A percentile compares a stretch with the other conserved stretches of the same genome.
These are phyloP conservation scores for Rubia yunnanensis DNA, from an alignment of 257 asterid species.

Conservation along the genomic window DNA sequence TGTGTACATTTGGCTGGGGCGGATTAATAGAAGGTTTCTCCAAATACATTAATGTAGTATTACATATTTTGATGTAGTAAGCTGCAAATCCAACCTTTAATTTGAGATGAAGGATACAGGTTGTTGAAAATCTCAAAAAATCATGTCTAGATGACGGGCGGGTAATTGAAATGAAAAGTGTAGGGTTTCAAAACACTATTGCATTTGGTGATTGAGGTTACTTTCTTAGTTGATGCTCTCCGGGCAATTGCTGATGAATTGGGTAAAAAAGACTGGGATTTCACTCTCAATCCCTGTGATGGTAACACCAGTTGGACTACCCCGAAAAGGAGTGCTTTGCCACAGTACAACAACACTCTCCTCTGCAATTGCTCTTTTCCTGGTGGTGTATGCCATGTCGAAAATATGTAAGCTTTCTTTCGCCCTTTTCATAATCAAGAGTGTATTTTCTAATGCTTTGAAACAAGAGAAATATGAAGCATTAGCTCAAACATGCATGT, in stretches of 20 bases:
- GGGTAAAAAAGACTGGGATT: slow-evolving; percentile 54
- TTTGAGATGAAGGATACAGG: too few relatives aligned
- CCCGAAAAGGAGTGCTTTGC: slow-evolving; percentile 13
- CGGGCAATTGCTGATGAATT: slow-evolving; percentile 39
- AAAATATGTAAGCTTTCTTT: slow-evolving; percentile 33
- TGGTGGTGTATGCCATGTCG: slow-evolving; percentile 39
- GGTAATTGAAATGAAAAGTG: not conserved
- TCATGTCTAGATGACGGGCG: too few relatives aligned
- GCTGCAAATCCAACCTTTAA: too few relatives aligned
- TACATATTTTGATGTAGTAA: too few relatives aligned
- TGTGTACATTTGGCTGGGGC: too few relatives aligned
- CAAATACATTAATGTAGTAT: too few relatives aligned
- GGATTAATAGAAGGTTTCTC: too few relatives aligned
- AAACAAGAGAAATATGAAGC: not conserved
- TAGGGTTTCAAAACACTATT: not conserved
- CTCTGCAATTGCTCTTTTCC: slow-evolving; percentile 39
- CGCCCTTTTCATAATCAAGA: too few relatives aligned
- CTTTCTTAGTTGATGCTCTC: slow-evolving; percentile 39
- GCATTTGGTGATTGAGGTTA: not conserved
- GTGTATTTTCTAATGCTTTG: not conserved
- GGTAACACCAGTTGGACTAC: slow-evolving; percentile 37
- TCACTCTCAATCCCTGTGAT: slow-evolving; percentile 50
- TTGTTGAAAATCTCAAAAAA: too few relatives aligned
- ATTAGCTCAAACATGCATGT: not conserved
- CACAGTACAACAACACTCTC: slow-evolving; percentile 26